Percentiles rank a stretch among this genome's conserved stretches.
Conservation (phyloP, 2,329 filamentous ascomycete species). For the Conoideocrella luteorostrata region DNA sequence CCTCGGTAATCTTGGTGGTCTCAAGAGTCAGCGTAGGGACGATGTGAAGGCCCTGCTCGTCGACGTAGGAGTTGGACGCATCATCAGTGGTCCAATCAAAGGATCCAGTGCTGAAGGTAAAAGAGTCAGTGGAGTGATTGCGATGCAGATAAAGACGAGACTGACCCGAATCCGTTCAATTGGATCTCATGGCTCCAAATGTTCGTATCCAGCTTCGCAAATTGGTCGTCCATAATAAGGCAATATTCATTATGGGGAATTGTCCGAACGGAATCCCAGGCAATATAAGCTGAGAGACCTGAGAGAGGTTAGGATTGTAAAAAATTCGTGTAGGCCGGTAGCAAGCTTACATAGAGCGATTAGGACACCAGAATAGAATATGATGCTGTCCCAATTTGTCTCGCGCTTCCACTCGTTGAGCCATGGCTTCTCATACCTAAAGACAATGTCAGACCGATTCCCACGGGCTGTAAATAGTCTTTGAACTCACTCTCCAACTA, state of each 20-base stretch:
- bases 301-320: neutral
- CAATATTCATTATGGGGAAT: conserved; percentile 15
- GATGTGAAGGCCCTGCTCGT: conserved; percentile 41
- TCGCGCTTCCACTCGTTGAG: conserved; percentile 14
- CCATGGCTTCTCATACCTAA: conserved; percentile 19
- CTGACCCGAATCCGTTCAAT: conserved; percentile 33
- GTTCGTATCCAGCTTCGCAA: conserved; percentile 24
- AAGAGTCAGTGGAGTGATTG: neutral
- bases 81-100: conserved; percentile 49
- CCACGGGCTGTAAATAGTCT: neutral
- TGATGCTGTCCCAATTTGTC: conserved; percentile 21
- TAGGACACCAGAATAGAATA: conserved; percentile 17
- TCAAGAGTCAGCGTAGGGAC: conserved; percentile 40
- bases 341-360: conserved; percentile 16
- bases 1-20: conserved; percentile 21
- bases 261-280: neutral
- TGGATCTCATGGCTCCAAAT: conserved; percentile 39
- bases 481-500: conserved; percentile 1
- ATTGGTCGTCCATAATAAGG: conserved; percentile 18
- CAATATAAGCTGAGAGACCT: neutral
- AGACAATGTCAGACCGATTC: neutral
- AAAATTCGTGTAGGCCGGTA: neutral
- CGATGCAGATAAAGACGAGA: neutral
- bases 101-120: conserved; percentile 22
- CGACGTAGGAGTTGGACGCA: conserved; percentile 37